Conservation (phyloP, 2,329 filamentous ascomycete species). For the Plectosphaerella sp. region DNA sequence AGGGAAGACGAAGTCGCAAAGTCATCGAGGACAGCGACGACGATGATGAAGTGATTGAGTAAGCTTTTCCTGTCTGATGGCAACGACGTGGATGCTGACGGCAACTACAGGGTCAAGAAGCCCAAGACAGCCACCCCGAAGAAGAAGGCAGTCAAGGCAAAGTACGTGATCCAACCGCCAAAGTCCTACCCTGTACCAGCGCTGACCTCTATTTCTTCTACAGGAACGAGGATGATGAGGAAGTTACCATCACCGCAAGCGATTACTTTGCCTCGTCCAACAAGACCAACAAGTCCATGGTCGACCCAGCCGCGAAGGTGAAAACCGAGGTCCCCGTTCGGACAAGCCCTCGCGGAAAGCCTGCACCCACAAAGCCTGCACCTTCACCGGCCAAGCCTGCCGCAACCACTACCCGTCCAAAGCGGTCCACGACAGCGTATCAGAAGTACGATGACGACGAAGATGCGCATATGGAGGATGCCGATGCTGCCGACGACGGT, state of each 20-base stretch:
- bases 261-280: slow-evolving; percentile 51
- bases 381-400: slow-evolving; percentile 21
- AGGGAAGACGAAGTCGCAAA: slow-evolving; percentile 52
- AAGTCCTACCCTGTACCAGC: neutral
- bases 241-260: slow-evolving; percentile 49
- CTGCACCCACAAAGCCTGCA: slow-evolving; percentile 24
- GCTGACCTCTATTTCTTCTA: neutral
- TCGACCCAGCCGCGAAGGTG: slow-evolving; percentile 25
- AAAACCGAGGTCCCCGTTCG: slow-evolving; percentile 42
- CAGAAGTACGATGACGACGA: slow-evolving; percentile 47
- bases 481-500: slow-evolving; percentile 67
- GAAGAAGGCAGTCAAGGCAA: slow-evolving; percentile 34
- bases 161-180: slow-evolving; percentile 28
- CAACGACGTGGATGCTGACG: neutral
- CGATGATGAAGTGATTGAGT: slow-evolving; percentile 46
- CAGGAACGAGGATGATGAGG: slow-evolving; percentile 38
- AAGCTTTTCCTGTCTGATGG: slow-evolving; percentile 18
- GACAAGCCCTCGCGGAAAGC: slow-evolving; percentile 48
- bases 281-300: slow-evolving; percentile 34
- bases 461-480: slow-evolving; percentile 60
- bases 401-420: slow-evolving; percentile 29
- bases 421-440: slow-evolving; percentile 34
- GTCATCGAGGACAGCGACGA: slow-evolving; percentile 80
- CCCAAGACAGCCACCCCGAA: slow-evolving; percentile 46
- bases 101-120: slow-evolving; percentile 10